Evolutionary conservation across 148 eudicot species (phyloP).

Genomic region (Beta vulgaris): DNA sequence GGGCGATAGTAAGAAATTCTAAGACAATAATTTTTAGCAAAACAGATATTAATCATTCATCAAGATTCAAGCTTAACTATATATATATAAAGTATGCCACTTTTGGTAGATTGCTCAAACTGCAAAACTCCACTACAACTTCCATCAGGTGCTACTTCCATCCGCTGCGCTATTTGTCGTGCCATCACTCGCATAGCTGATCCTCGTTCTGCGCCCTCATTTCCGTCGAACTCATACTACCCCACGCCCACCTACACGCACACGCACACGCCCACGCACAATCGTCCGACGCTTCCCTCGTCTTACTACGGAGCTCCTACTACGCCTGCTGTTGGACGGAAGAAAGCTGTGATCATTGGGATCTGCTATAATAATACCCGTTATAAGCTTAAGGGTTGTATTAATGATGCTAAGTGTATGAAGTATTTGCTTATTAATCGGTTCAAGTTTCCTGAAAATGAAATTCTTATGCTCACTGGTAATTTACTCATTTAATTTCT

Average conservation of each 20-base stretch:
- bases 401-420: slow-evolving; percentile 96
- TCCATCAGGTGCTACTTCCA: slow-evolving; percentile 66
- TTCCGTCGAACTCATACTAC: slow-evolving; percentile 13
- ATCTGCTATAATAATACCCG: slow-evolving; percentile 55
- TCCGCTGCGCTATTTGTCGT: slow-evolving; percentile 79
- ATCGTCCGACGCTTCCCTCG: slow-evolving; percentile 29
- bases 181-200: slow-evolving; percentile 55
- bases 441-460: slow-evolving; percentile 59
- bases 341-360: slow-evolving; percentile 88
- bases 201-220: slow-evolving; percentile 47
- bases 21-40: too few species aligned
- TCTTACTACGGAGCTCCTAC: background rate
- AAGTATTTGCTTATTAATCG: slow-evolving; percentile 52
- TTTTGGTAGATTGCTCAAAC: slow-evolving; percentile 71
- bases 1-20: too few species aligned
- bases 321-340: slow-evolving; percentile 47
- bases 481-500: background rate
- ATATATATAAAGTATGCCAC: slow-evolving; percentile 14
- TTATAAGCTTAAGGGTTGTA: slow-evolving; percentile 82
- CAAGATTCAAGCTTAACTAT: too few species aligned
- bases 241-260: slow-evolving; percentile 29
- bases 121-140: slow-evolving; percentile 70
- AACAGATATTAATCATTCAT: too few species aligned
- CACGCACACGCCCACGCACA: slow-evolving; percentile 21
- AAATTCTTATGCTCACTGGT: slow-evolving; percentile 91